Base-by-base conservation (phyloP, 129 eudicot species). In the Pseudognaphalium luteoalbum region DNA sequence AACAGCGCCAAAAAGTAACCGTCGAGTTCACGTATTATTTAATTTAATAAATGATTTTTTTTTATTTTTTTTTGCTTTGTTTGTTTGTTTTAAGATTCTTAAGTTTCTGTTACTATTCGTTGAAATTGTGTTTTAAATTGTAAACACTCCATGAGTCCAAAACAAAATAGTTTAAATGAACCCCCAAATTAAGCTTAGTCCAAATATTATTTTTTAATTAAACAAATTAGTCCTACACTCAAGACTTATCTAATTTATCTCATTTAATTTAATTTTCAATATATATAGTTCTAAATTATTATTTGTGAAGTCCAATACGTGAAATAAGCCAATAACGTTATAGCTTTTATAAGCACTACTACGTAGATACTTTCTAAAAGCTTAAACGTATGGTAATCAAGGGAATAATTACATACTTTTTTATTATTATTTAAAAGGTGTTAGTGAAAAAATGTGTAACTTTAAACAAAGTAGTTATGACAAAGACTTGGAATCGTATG, bases 281-380 rank as follows among this genome's bases (percentile, higher is more conserved):
- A 8, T 39, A 39, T 39, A 41, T 41, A 41, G 14, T 41, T 10
- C 6, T 41, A 12, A 41, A 41, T 41, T 41, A 41, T 41, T 12
- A 0, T 42, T 39, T 42, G 0, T 8, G n/a, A 47, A 47, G 17
- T 67, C 54, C 54, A 39, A 67, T 41, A 0, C 12, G 3, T 41
- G 47, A 10, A 41, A 9, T 37, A 32, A 64, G 4, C 3, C 28
- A 8, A 20, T 10, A 66, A 59, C 3, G 20, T 25, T 41, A 22
- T 15, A 44, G 11, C 32, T 69, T 50, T 32, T 17, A 5, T 41
- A 20, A 25, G 70, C 58, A 41, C 15, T n/a, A 41, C 15, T n/a
- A n/a, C 75, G 58, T 68, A 25, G 81, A 68, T 68, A 10, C 61
- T 77, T n/a, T 69, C 6, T 68, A 41, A 77, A 77, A 41, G 81